Base-by-base conservation (phyloP, 768 basidiomycete species). In the Lactarius hatsudake region DNA sequence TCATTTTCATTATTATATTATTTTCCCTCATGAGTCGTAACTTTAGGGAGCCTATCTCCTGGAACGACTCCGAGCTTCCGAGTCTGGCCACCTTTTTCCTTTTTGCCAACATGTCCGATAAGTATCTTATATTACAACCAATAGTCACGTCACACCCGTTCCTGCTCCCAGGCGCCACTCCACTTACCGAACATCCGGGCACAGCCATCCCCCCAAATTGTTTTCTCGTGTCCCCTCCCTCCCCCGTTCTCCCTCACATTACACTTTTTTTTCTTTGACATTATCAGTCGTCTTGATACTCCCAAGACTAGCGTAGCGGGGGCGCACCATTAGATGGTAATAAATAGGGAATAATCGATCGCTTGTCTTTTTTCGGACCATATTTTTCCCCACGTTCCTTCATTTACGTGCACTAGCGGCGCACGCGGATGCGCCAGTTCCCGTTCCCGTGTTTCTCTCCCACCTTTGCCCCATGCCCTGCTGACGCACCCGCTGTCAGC, bases 1-100 rank as follows among this genome's bases (percentile, higher is more conserved):
- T 26, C 43, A 62, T 40, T 54, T 59, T 63, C 51, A 53, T 54
- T 59, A 42, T 30, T 43, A 3, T 26, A 20, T 28, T 30, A 40
- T 8, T 26, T 67, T 67, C 66, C 58, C 66, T 66, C 56, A n/a
- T 57, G 65, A 66, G 61, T 66, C 65, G 65, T 66, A 20, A 59
- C 38, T 28, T 34, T 34, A 1, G 0, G 12, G 58, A 13, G 59
- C 67, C 67, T 28, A 15, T 8, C 45, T 56, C 67, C 62, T n/a
- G 67, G 59, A 58, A 8, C 42, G 23, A 17, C 17, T 59, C 65
- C n/a, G 8, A 36, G 34, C 28, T 42, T 62, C 56, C 28, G 63
- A 26, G 15, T 58, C 28, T 34, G 62, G 58, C 62, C 61, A n/a
- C 55, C 30, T 36, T 63, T 42, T 38, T 26, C 40, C 36, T 34